A percentile compares a stretch with the other conserved stretches of the same genome.
Conservation (phyloP, 345 rosid species). For the Turnera subulata region DNA sequence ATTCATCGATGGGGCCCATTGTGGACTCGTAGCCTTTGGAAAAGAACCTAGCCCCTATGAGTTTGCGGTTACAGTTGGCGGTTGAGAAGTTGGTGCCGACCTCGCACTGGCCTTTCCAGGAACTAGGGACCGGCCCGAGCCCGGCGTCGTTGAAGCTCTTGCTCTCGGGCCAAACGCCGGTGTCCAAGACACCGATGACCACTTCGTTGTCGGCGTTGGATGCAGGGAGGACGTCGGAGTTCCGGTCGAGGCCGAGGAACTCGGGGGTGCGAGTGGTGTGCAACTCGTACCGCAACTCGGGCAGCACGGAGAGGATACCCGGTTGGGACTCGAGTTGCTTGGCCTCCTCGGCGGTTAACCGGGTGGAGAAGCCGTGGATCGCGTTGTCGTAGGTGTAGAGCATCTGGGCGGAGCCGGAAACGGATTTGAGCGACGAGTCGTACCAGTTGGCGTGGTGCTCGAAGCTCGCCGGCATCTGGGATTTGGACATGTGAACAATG, state of each 20-base stretch:
- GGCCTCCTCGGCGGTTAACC: slow-evolving; percentile 19
- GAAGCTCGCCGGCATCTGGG: slow-evolving; percentile 62
- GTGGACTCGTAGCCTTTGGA: slow-evolving; percentile 34
- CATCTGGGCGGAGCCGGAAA: slow-evolving; percentile 17
- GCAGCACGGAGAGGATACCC: slow-evolving; percentile 35
- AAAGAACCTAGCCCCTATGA: slow-evolving; percentile 35
- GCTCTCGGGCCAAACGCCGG: slow-evolving; percentile 42
- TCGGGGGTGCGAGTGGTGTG: slow-evolving; percentile 41
- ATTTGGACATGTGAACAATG: slow-evolving; percentile 84
- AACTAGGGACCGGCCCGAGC: slow-evolving; percentile 28
- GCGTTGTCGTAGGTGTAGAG: slow-evolving; percentile 25
- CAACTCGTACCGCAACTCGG: slow-evolving; percentile 31
- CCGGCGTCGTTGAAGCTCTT: slow-evolving; percentile 34
- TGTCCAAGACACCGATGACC: slow-evolving; percentile 34
- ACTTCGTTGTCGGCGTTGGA: slow-evolving; percentile 29
- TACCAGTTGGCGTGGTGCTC: slow-evolving; percentile 35
- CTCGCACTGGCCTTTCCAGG: slow-evolving; percentile 29
- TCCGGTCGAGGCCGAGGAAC: slow-evolving; percentile 35
- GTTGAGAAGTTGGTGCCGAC: slow-evolving; percentile 20
- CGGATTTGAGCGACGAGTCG: slow-evolving; percentile 28
- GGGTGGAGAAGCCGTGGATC: slow-evolving; percentile 25
- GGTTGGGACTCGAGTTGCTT: slow-evolving; percentile 37
- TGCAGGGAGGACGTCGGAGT: slow-evolving; percentile 20
- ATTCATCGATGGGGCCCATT: slow-evolving; percentile 29
- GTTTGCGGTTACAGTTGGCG: slow-evolving; percentile 20